Evolutionary conservation across 1,284 basidiomycete genomes (phyloP).

Genomic region (Jaminaea rosea): DNA sequence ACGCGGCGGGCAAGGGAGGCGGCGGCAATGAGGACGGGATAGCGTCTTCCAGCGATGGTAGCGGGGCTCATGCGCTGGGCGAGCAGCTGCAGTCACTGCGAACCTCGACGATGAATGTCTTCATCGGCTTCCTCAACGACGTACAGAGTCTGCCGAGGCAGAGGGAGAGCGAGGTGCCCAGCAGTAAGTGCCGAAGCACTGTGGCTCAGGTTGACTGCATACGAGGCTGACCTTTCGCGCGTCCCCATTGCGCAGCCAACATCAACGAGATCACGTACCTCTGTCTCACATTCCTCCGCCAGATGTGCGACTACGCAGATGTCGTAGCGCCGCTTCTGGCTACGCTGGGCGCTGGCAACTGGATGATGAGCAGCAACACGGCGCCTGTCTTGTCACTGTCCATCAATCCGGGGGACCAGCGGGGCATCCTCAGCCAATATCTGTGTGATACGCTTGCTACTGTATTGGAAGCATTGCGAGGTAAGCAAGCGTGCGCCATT

Average conservation of each 20-base stretch:
- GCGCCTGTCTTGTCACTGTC: slow-evolving; percentile 32
- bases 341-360: slow-evolving; percentile 33
- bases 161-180: slow-evolving; percentile 32
- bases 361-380: slow-evolving; percentile 34
- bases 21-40: slow-evolving; percentile 5
- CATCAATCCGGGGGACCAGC: slow-evolving; percentile 9
- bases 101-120: slow-evolving; percentile 30
- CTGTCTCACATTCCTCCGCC: slow-evolving; percentile 29
- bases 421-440: slow-evolving; percentile 24
- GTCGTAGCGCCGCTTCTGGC: slow-evolving; percentile 29
- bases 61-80: slow-evolving; percentile 5
- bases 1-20: slow-evolving; percentile 2
- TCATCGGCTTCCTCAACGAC: slow-evolving; percentile 41
- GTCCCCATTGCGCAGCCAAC: slow-evolving; percentile 5
- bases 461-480: slow-evolving; percentile 25
- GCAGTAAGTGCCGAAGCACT: slow-evolving; percentile 15
- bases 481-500: not conserved
- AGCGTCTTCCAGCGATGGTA: too few species aligned
- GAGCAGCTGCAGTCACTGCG: slow-evolving; percentile 11
- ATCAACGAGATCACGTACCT: slow-evolving; percentile 42
- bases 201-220: too few species aligned
- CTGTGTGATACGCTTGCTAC: slow-evolving; percentile 30
- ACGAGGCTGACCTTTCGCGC: not conserved
- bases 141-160: slow-evolving; percentile 36
- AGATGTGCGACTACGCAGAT: slow-evolving; percentile 33